phyloP scores from a whole-genome alignment of 306 rosid species.

The Arachis stenosperma region DNA sequence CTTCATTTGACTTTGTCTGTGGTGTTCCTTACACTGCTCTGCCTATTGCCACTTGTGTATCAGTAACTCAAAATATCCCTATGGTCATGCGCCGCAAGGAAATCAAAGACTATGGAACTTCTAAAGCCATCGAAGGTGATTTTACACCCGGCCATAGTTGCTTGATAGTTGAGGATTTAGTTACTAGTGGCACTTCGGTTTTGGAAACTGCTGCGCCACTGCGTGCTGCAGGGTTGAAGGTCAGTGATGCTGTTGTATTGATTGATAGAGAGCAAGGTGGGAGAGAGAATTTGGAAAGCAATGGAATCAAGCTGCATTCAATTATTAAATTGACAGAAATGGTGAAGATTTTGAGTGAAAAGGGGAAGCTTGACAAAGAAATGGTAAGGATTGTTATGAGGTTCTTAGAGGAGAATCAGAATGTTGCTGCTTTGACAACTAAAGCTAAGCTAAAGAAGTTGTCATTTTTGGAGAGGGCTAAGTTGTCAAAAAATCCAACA shows the following conservation, averaged over 20 bases:
- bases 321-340: conserved; percentile 68
- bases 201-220: conserved; percentile 79
- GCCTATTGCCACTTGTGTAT: conserved; percentile 85
- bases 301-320: conserved; percentile 70
- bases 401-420: conserved; percentile 80
- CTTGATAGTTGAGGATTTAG: conserved; percentile 82
- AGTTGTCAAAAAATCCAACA: conserved; percentile 70
- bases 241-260: conserved; percentile 79
- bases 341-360: conserved; percentile 76
- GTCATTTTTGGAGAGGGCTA: conserved; percentile 70
- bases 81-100: conserved; percentile 98
- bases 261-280: conserved; percentile 93
- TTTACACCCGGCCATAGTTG: conserved; percentile 63
- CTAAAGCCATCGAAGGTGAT: conserved; percentile 82
- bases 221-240: conserved; percentile 74
- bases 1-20: conserved; percentile 70
- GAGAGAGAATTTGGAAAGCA: conserved; percentile 76
- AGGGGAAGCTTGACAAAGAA: conserved; percentile 76
- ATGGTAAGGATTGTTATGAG: conserved; percentile 56
- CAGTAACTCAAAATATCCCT: conserved; percentile 57
- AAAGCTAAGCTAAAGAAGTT: conserved; percentile 56
- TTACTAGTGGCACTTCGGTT: conserved; percentile 84
- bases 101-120: conserved; percentile 85
- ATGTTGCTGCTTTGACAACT: conserved; percentile 56
- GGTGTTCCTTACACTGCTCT: conserved; percentile 95